Percentiles rank a stretch among this genome's conserved stretches.
Evolutionary conservation across 1,284 basidiomycete species (phyloP).

Genomic region (Sanguinoderma infundibulare): DNA sequence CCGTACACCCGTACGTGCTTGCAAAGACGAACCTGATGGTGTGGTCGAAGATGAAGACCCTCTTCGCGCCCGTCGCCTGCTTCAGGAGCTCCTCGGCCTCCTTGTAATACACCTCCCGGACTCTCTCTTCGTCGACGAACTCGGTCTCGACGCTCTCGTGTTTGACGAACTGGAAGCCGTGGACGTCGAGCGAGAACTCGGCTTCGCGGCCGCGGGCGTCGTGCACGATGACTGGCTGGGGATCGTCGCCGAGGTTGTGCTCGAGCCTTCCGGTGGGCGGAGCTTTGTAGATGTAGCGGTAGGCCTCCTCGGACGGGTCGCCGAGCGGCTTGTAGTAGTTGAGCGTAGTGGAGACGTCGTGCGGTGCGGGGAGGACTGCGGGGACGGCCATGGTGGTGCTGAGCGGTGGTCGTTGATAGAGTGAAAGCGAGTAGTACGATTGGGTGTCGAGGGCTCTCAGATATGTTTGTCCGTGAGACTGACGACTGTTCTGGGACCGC

Average conservation of each 20-base stretch:
- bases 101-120: slow-evolving; percentile 41
- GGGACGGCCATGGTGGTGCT: slow-evolving; percentile 9
- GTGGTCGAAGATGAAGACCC: slow-evolving; percentile 47
- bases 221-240: slow-evolving; percentile 30
- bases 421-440: too few species aligned
- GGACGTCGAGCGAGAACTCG: slow-evolving; percentile 38
- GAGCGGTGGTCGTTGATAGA: too few species aligned
- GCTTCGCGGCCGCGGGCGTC: slow-evolving; percentile 34
- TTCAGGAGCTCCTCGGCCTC: slow-evolving; percentile 46
- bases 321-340: slow-evolving; percentile 25
- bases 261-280: slow-evolving; percentile 26
- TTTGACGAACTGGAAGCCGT: slow-evolving; percentile 43
- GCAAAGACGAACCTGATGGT: slow-evolving; percentile 29
- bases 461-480: too few species aligned
- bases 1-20: background rate
- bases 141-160: slow-evolving; percentile 28
- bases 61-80: slow-evolving; percentile 41
- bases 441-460: too few species aligned
- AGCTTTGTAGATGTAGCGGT: slow-evolving; percentile 30
- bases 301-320: slow-evolving; percentile 25
- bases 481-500: too few species aligned
- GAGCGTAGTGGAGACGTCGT: slow-evolving; percentile 31
- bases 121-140: slow-evolving; percentile 44
- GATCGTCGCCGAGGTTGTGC: slow-evolving; percentile 32
- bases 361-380: slow-evolving; percentile 20